phyloP scores from a whole-genome alignment of 2,329 filamentous ascomycete genomes.

The Fusarium sp. region DNA sequence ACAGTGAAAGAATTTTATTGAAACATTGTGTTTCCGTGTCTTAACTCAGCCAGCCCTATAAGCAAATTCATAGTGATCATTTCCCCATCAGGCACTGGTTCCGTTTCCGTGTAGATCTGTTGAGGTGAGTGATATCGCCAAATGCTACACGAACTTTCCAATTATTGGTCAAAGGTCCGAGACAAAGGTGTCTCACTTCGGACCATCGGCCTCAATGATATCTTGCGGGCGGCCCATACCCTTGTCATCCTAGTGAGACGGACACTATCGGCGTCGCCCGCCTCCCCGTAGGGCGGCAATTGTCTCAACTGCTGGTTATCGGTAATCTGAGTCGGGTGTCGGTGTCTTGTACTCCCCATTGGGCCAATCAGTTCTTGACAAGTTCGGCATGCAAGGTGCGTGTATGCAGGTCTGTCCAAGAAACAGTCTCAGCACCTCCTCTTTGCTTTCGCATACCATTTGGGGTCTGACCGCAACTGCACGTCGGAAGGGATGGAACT shows the following conservation, averaged over 20 bases:
- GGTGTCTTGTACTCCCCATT: not conserved
- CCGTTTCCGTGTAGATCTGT: not conserved
- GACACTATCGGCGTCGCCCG: not conserved
- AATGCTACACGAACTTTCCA: fast-evolving
- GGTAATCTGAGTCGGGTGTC: not conserved
- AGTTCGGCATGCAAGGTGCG: not conserved
- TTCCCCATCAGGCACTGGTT: not conserved
- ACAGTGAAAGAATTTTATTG: not conserved
- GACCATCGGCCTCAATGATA: not conserved
- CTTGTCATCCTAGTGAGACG: not conserved
- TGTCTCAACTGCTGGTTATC: not conserved
- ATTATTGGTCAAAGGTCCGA: not conserved
- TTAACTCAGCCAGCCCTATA: not conserved
- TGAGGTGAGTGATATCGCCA: not conserved
- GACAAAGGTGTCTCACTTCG: not conserved
- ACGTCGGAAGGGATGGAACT: not conserved
- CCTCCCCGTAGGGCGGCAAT: not conserved
- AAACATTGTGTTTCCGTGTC: not conserved
- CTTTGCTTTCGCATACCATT: not conserved
- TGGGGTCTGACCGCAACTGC: not conserved
- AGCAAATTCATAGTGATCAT: not conserved
- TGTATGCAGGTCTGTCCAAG: not conserved
- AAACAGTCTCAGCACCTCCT: not conserved
- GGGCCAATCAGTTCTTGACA: not conserved
- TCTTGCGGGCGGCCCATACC: not conserved